These are phyloP conservation scores for Hymenoscyphus albidus DNA, from an alignment of 2,329 filamentous ascomycete species.

Conservation along the genomic window DNA sequence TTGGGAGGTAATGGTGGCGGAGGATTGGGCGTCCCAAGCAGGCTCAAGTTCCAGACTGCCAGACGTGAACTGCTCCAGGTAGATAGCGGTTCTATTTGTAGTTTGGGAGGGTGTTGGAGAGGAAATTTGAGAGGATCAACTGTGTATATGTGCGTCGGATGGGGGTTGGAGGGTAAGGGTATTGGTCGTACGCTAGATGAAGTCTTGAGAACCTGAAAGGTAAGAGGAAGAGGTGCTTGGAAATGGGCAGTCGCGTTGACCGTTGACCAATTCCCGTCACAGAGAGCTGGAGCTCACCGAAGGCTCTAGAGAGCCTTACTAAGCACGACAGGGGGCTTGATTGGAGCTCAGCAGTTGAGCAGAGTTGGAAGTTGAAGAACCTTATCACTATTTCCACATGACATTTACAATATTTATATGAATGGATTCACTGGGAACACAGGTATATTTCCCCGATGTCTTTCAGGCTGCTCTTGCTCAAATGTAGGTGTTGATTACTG, in stretches of 20 bases:
- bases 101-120: neutral
- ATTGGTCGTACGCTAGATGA: no score
- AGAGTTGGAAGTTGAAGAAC: neutral
- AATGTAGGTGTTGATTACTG: neutral
- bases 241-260: neutral
- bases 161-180: no score
- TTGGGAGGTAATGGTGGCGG: slow-evolving; percentile 34
- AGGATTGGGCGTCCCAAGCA: slow-evolving; percentile 22
- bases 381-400: neutral
- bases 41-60: slow-evolving; percentile 20
- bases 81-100: slow-evolving; percentile 4
- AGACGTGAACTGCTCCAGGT: slow-evolving; percentile 17
- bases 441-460: neutral
- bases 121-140: no score
- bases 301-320: neutral
- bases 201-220: neutral
- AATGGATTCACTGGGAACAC: neutral
- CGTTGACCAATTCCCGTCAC: neutral
- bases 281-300: neutral
- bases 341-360: neutral
- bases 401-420: neutral
- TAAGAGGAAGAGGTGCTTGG: neutral
- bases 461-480: neutral
- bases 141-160: no score
- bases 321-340: neutral